Conservation (phyloP, 2,329 filamentous ascomycete species). For the Colletotrichum nymphaeae region DNA sequence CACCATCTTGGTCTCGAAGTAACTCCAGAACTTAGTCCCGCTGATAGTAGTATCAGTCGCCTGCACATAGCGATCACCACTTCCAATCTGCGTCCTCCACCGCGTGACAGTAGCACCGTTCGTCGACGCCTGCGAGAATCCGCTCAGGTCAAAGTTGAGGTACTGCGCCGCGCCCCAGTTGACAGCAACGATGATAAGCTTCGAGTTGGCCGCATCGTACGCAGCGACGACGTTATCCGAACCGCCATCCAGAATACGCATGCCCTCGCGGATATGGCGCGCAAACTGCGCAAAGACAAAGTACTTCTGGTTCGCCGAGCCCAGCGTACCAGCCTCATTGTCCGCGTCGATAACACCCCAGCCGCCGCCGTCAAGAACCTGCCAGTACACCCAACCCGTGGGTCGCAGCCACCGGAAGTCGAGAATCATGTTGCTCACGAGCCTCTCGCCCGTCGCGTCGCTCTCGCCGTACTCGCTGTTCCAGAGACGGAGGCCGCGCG, state of each 20-base stretch:
- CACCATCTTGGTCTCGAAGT: constrained; percentile 47
- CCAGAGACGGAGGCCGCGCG: constrained; percentile 48
- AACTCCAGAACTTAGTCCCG: constrained; percentile 50
- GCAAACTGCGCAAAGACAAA: constrained; percentile 55
- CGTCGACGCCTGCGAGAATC: constrained; percentile 44
- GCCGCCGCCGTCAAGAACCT: constrained; percentile 51
- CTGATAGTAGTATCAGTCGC: constrained; percentile 45
- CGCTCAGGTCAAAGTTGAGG: constrained; percentile 51
- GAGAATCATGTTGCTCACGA: constrained; percentile 51
- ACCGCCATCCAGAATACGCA: constrained; percentile 51
- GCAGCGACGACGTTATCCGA: constrained; percentile 50
- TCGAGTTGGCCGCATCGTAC: constrained; percentile 47
- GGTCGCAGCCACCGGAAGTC: constrained; percentile 54
- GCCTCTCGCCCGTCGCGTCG: constrained; percentile 48
- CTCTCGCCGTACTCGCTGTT: constrained; percentile 56
- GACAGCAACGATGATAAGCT: constrained; percentile 51
- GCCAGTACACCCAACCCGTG: constrained; percentile 58
- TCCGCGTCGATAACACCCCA: constrained; percentile 55
- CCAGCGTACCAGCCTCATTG: constrained; percentile 47
- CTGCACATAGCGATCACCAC: constrained; percentile 47
- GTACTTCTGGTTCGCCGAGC: constrained; percentile 50
- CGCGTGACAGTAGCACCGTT: constrained; percentile 47
- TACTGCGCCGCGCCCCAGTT: constrained; percentile 52
- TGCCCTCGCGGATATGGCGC: constrained; percentile 53
- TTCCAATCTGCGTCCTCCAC: constrained; percentile 51